Base-by-base conservation (phyloP, 805 yeast species). In the Candida railenensis region DNA sequence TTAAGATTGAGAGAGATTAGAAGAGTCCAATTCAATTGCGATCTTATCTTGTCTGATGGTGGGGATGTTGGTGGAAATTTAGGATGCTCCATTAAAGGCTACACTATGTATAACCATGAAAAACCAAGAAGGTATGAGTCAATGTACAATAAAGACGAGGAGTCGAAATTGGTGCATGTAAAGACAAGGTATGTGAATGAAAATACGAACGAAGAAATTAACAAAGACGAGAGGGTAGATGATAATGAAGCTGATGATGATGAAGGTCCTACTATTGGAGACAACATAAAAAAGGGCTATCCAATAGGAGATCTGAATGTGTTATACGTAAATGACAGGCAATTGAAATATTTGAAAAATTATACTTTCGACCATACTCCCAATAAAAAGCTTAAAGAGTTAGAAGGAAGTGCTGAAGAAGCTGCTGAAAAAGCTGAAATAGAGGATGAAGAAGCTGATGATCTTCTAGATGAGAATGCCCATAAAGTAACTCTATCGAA, bases 81-180 rank as follows among this genome's bases (percentile, higher is more conserved):
- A 16, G 70, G 73, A 0, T 76, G 92, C 41, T 85, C 89, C 0
- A 73, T 91, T 1, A 80, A 78, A 53, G 97, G 96, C 0, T 87
- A 81, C 56, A 66, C 85, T 0, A 71, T 87, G n/a, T 78, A 76
- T 49, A 70, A 74, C 5, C 81, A 79, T 44, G 84, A 83, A 48
- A 75, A 70, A 37, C 56, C 80, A 0, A 71, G 75, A 16, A 65
- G 76, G n/a, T 68, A 79, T 11, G 74, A 74, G 34, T 71, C 71
- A 38, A 77, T 87, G 3, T 81, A 78, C 59, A 80, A 77, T 37
- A 74, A 76, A 42, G 78, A 75, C 2, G 84, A 81, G 20, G 60
- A 63, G 7, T 68, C 80, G 43, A 71, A 74, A 52, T 70, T 78
- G 15, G 91, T 83, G 0, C 75, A 76, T 42, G 65, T 77, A 0